Percentiles rank a stretch among this genome's conserved stretches.
phyloP scores from a whole-genome alignment of 495 filamentous ascomycete species.

The Xylaria venustula region DNA sequence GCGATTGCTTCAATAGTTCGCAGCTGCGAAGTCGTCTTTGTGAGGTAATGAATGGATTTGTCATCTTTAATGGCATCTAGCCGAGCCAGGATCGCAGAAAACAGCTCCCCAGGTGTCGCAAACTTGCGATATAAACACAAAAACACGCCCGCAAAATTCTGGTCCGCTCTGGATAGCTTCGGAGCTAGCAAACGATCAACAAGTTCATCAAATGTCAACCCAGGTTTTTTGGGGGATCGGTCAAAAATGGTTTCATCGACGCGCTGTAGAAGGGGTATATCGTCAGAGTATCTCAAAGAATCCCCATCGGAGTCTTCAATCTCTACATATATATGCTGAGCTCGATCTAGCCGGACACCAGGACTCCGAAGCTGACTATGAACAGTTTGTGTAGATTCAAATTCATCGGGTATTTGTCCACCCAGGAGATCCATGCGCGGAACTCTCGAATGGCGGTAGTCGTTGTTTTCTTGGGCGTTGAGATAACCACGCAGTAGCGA shows the following conservation, averaged over 20 bases:
- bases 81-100: slow-evolving; percentile 69
- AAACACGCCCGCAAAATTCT: slow-evolving; percentile 82
- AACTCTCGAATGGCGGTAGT: slow-evolving; percentile 24
- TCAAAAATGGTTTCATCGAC: slow-evolving; percentile 50
- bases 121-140: slow-evolving; percentile 96
- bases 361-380: slow-evolving; percentile 46
- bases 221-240: slow-evolving; percentile 51
- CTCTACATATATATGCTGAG: slow-evolving; percentile 50
- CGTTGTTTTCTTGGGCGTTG: slow-evolving; percentile 23
- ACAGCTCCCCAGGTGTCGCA: slow-evolving; percentile 71
- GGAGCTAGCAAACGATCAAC: slow-evolving; percentile 80
- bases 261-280: slow-evolving; percentile 59
- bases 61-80: slow-evolving; percentile 68
- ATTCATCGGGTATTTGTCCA: slow-evolving; percentile 36
- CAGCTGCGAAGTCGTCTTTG: slow-evolving; percentile 74
- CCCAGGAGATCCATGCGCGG: slow-evolving; percentile 30
- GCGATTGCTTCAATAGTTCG: slow-evolving; percentile 80
- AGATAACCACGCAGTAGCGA: slow-evolving; percentile 47
- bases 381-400: slow-evolving; percentile 37
- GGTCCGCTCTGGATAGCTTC: slow-evolving; percentile 80
- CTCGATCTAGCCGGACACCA: slow-evolving; percentile 44
- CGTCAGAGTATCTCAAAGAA: slow-evolving; percentile 55
- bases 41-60: slow-evolving; percentile 59
- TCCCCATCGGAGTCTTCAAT: slow-evolving; percentile 60
- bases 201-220: slow-evolving; percentile 80